Evolutionary conservation across 106 monocot species (phyloP), one percentile per base, ranked within the genome.

Genomic region (Dendrobium catenatum): DNA sequence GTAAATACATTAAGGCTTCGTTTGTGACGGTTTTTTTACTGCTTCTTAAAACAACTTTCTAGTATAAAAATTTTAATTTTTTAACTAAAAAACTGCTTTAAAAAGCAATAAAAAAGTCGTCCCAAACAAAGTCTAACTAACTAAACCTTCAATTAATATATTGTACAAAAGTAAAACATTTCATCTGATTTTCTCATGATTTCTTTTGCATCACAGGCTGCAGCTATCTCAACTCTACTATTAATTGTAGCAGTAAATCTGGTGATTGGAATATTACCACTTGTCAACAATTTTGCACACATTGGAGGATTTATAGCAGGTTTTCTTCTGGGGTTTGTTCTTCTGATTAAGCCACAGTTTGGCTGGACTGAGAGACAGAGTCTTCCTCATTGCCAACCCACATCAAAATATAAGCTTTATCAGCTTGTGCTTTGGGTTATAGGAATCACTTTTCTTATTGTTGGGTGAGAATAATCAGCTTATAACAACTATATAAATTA

Each of bases 251-350:
- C 72, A 31, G 72, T 89, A 24, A 92, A 92, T 70, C 81, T 89
- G 84, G 89, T 85, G 19, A 79, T 92, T 75, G 92, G 92, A 75
- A 89, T 88, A 66, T 67, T 89, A 26, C 92, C 92, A 5, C 86
- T 80, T 54, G 86, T 92, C 4, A 83, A 92, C 73, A 89, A 89
- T 64, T 92, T 86, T 79, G 89, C 89, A 2, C 92, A 92, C 56
- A 86, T 89, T 43, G 87, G 92, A 17, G 92, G 92, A 20, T 89
- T 89, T 37, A 2, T 87, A 16, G 83, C 89, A 2, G 87, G 89
- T 43, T 92, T 92, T 77, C 86, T 92, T 31, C 82, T 89, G 16
- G 92, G 89, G 4, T 92, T 92, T 81, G 76, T 92, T 46, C 48
- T 92, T 42, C 82, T 92, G 76, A 42, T 89, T 6, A 80, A 82